Base-by-base conservation (phyloP, 2,329 filamentous ascomycete genomes). In the Rhynchosporium graminicola region DNA sequence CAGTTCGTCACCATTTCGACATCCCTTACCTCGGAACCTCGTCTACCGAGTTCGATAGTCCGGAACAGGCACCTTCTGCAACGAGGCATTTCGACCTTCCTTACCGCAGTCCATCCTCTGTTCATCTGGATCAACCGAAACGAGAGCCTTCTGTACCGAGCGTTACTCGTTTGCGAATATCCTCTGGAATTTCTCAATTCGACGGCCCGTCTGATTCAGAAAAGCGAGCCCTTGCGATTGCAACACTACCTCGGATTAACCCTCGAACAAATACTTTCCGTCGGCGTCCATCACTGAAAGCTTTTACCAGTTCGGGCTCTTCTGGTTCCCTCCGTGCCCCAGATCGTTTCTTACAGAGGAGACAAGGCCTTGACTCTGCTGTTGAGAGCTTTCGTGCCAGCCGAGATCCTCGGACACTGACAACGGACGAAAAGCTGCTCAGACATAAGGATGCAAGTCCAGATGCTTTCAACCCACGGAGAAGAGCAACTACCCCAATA, bases 261-360 rank as follows among this genome's bases (percentile, higher is more conserved):
- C 31, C 57, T 31, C 63, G 65, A 2, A 61, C 63, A 6, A 64
- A 55, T 20, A 59, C 29, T 3, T 59, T 60, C 10, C 66, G 65
- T 45, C 65, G 61, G 46, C 66, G 67, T 3, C 68, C 70, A 15
- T 65, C 65, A 8, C 57, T 71, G 26, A 68, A 64, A 57, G 61
- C 50, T 13, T 65, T 65, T 28, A 59, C 65, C 12, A 70, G 59
- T 20, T 62, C 57, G 20, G 65, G 59, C 20, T 68, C 66, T 0
- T 52, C 50, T 2, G 57, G 65, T 12, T 71, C 68, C n/a, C 33
- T 68, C 10, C 63, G 66, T 57, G 64, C 77, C 10, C 80, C 80
- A 28, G 86, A 89, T 72, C 80, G 87, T 33, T 89, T 87, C 70
- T 80, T 88, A 50, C 78, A 82, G 58, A 77, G 81, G 54, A 76